Evolutionary conservation across 169 alveolate species (phyloP).

Genomic region (Babesia ovata): DNA sequence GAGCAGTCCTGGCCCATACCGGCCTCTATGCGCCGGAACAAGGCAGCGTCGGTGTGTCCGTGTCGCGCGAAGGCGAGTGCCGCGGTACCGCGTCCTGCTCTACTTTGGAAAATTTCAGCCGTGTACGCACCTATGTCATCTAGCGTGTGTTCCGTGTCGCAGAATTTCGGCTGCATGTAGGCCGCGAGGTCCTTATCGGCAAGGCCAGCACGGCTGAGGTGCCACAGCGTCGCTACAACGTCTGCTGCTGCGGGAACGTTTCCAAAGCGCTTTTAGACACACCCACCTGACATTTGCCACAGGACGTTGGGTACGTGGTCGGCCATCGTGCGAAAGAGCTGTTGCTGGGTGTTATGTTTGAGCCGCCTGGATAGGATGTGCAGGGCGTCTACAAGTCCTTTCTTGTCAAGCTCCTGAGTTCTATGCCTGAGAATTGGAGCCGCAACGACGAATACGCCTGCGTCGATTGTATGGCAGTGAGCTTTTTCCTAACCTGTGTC

Average conservation of each 20-base stretch:
- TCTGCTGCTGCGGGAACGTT: slow-evolving; percentile 27
- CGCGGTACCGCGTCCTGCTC: slow-evolving; percentile 53
- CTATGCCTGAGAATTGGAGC: slow-evolving; percentile 21
- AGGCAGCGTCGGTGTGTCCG: slow-evolving; percentile 39
- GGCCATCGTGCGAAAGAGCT: slow-evolving; percentile 48
- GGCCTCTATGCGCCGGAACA: slow-evolving; percentile 24
- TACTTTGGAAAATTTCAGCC: neutral
- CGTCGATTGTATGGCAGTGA: neutral
- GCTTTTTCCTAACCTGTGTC: slow-evolving; percentile 38
- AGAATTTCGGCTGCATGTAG: slow-evolving; percentile 33
- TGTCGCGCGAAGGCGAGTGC: slow-evolving; percentile 61
- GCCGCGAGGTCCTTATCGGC: slow-evolving; percentile 26
- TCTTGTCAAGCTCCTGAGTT: slow-evolving; percentile 32
- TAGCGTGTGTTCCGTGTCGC: slow-evolving; percentile 7
- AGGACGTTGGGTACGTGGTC: slow-evolving; percentile 61
- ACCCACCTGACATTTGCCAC: slow-evolving; percentile 43
- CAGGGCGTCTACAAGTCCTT: slow-evolving; percentile 17
- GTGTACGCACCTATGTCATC: slow-evolving; percentile 27
- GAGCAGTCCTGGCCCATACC: slow-evolving; percentile 18
- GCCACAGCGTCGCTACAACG: slow-evolving; percentile 47
- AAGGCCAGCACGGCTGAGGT: slow-evolving; percentile 53
- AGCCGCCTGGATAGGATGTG: slow-evolving; percentile 46
- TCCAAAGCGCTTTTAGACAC: neutral
- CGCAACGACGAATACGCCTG: slow-evolving; percentile 66
- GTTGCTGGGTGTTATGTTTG: slow-evolving; percentile 49